Conservation (phyloP, 2,329 filamentous ascomycete species). For the Exserohilum rostratum region DNA sequence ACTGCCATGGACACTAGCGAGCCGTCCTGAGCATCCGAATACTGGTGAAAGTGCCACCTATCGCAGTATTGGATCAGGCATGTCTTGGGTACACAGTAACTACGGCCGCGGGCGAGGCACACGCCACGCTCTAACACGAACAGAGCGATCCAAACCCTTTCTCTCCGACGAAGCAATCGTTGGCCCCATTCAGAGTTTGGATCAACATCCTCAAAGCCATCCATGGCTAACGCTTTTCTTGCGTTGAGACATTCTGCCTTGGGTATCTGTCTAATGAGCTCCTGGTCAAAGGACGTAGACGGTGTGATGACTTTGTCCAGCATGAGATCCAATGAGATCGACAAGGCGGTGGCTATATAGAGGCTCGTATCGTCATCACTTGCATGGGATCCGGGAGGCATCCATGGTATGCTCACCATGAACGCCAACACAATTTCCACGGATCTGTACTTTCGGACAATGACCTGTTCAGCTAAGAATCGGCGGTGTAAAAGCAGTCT, state of each 20-base stretch:
- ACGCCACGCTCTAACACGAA: constrained; percentile 77
- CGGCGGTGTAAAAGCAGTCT: constrained; percentile 69
- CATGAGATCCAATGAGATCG: constrained; percentile 71
- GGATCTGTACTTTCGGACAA: constrained; percentile 67
- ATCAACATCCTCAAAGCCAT: constrained; percentile 70
- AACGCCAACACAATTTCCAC: constrained; percentile 77
- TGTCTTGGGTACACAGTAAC: constrained; percentile 71
- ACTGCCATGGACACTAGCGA: constrained; percentile 75
- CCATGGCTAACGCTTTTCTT: constrained; percentile 67
- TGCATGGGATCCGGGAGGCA: constrained; percentile 69
- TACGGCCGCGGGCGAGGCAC: constrained; percentile 71
- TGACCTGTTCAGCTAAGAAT: constrained; percentile 66
- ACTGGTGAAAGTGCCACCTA: constrained; percentile 68
- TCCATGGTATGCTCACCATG: constrained; percentile 79
- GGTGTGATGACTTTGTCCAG: constrained; percentile 72
- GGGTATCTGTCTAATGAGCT: constrained; percentile 58
- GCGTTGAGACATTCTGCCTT: constrained; percentile 73
- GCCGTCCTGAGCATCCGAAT: constrained; percentile 71
- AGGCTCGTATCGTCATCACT: constrained; percentile 75
- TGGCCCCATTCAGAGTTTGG: constrained; percentile 65
- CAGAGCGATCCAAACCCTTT: constrained; percentile 72
- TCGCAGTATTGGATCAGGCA: constrained; percentile 71
- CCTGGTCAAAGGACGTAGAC: constrained; percentile 55
- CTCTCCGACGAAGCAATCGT: constrained; percentile 67
- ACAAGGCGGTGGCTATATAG: constrained; percentile 72